Percentiles rank a stretch among this genome's conserved stretches.
These are phyloP conservation scores for Fraxinus xanthoxyloides DNA, from an alignment of 305 asterid species.

Conservation along the genomic window DNA sequence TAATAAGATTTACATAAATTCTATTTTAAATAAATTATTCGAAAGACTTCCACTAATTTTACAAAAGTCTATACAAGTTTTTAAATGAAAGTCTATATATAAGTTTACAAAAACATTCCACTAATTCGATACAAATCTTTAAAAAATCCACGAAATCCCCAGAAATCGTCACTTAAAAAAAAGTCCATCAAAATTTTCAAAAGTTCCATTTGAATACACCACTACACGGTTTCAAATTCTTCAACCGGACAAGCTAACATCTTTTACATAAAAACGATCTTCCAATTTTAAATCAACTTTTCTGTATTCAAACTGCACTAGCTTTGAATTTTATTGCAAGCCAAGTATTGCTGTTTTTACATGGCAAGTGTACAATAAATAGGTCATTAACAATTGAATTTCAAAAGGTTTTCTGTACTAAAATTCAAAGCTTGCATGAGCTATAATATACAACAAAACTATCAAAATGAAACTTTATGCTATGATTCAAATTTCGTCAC, in stretches of 20 bases:
- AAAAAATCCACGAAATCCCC: too few relatives aligned
- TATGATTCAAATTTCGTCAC: constrained; percentile 19
- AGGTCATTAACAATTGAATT: neutral
- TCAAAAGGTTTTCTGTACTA: neutral
- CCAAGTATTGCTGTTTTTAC: neutral
- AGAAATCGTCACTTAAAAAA: too few relatives aligned
- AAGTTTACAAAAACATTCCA: too few relatives aligned
- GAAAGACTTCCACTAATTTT: too few relatives aligned
- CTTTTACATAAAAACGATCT: neutral
- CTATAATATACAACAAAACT: neutral
- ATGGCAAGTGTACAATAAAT: neutral
- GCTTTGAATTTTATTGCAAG: neutral
- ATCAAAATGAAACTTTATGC: neutral
- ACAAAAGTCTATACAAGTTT: too few relatives aligned
- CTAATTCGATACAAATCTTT: too few relatives aligned
- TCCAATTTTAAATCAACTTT: neutral
- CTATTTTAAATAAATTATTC: too few relatives aligned
- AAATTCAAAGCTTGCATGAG: neutral
- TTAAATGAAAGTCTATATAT: too few relatives aligned
- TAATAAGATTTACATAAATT: too few relatives aligned
- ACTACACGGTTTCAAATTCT: neutral
- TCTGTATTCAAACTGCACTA: neutral
- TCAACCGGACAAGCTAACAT: neutral
- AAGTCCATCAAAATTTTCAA: too few relatives aligned
- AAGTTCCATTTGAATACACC: too few relatives aligned